Percentiles rank a stretch among this genome's conserved stretches.
These are phyloP conservation scores for Trichoderma sp. DNA, from an alignment of 2,329 filamentous ascomycete genomes.

Conservation along the genomic window DNA sequence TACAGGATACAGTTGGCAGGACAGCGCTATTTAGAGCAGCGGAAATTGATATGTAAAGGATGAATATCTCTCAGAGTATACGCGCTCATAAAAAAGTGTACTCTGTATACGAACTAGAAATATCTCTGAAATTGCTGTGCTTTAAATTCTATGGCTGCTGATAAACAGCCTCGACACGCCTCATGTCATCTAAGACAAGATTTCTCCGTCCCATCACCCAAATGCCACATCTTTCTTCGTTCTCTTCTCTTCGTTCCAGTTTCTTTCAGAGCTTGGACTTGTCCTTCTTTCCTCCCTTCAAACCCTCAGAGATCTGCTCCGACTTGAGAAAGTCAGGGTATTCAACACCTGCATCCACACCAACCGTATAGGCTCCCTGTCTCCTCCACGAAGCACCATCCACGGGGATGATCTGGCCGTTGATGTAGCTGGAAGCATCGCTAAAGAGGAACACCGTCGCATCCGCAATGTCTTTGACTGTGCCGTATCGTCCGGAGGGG, in stretches of 20 bases:
- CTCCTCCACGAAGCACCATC: constrained; percentile 62
- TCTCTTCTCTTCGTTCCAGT: not conserved
- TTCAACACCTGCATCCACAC: constrained; percentile 48
- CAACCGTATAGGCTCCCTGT: constrained; percentile 48
- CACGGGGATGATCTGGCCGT: constrained; percentile 77
- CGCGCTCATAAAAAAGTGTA: not conserved
- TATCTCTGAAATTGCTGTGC: not conserved
- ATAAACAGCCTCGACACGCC: not conserved
- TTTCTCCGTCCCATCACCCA: not conserved
- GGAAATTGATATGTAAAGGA: too few relatives aligned
- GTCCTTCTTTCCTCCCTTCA: constrained; percentile 38
- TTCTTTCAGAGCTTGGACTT: constrained; percentile 43
- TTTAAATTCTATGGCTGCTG: not conserved
- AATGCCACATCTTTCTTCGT: not conserved
- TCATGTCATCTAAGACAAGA: not conserved
- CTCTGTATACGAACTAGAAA: not conserved
- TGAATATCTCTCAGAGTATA: not conserved
- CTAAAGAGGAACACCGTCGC: constrained; percentile 88
- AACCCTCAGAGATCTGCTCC: constrained; percentile 35
- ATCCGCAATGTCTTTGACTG: constrained; percentile 86
- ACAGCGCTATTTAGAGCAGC: too few relatives aligned
- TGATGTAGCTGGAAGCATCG: constrained; percentile 83
- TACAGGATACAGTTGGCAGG: too few relatives aligned
- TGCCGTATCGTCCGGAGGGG: constrained; percentile 75
- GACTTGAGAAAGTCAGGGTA: constrained; percentile 54